phyloP scores from a whole-genome alignment of 805 yeast species.

The Candida berthetii region DNA sequence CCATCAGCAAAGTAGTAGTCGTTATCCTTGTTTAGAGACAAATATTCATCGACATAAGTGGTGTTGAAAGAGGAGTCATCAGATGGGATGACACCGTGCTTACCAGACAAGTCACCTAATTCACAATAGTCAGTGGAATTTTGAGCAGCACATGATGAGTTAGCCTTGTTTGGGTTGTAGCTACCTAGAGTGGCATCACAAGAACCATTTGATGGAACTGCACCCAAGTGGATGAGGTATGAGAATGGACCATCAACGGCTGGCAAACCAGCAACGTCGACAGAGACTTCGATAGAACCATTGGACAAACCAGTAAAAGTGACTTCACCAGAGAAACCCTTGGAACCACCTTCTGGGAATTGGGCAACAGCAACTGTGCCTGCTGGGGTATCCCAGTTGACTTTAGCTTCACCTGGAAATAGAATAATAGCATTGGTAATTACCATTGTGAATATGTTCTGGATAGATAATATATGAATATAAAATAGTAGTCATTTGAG shows the following conservation, averaged over 20 bases:
- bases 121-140: constrained; percentile 49
- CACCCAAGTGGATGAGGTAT: constrained; percentile 54
- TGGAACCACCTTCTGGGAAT: constrained; percentile 33
- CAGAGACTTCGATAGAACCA: constrained; percentile 49
- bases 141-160: constrained; percentile 39
- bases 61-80: neutral
- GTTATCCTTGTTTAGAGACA: constrained; percentile 47
- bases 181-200: constrained; percentile 48
- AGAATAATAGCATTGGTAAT: neutral
- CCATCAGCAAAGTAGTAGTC: constrained; percentile 42
- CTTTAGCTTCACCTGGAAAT: constrained; percentile 25
- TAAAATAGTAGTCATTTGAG: no score
- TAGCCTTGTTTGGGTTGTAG: constrained; percentile 55
- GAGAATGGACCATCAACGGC: constrained; percentile 56
- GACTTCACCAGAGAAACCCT: constrained; percentile 23
- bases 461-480: no score
- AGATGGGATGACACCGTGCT: constrained; percentile 55
- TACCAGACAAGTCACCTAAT: constrained; percentile 67
- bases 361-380: constrained; percentile 41
- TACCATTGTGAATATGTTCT: neutral
- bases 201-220: constrained; percentile 38
- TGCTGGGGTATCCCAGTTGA: constrained; percentile 28
- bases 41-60: constrained; percentile 50
- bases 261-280: constrained; percentile 60
- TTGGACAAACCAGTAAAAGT: constrained; percentile 46